Evolutionary conservation across 768 basidiomycete species (phyloP), one percentile per base, ranked within the genome.

Genomic region (Kockovaella imperatae): DNA sequence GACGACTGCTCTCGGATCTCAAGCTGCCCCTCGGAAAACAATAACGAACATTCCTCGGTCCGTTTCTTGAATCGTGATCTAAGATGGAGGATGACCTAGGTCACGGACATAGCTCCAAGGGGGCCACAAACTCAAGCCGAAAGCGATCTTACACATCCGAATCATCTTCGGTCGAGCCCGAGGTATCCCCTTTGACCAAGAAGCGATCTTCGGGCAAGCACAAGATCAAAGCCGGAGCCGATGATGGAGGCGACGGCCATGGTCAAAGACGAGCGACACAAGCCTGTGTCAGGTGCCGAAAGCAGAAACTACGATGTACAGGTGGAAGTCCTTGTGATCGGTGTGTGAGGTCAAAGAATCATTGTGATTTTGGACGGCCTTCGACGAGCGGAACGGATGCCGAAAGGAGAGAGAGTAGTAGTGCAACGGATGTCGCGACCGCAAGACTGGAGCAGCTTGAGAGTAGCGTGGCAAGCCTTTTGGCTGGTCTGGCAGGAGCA

Each of bases 381-480:
- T n/a, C n/a, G n/a, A n/a, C n/a, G n/a, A n/a, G n/a, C n/a, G n/a
- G n/a, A n/a, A n/a, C n/a, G n/a, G n/a, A n/a, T n/a, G n/a, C n/a
- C n/a, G n/a, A n/a, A n/a, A n/a, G n/a, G n/a, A n/a, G n/a, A n/a
- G n/a, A n/a, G n/a, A n/a, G n/a, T n/a, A n/a, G n/a, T n/a, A n/a
- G n/a, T n/a, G n/a, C n/a, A n/a, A n/a, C n/a, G n/a, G n/a, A n/a
- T n/a, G n/a, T n/a, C 14, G 44, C 50, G n/a, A 61, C 52, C 35
- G 38, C 56, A 14, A 35, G 59, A 38, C 41, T 61, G 34, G 59
- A 54, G 48, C 60, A 62, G 32, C 48, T 61, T 2, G 59, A 61
- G 41, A 54, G 52, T 23, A 54, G 50, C 40, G 59, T 61, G 5
- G 59, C 59, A 11, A 54, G 53, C 28, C 42, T 61, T 3, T 31